Base-by-base conservation (phyloP, 768 basidiomycete genomes). In the Pleurotus platypus region DNA sequence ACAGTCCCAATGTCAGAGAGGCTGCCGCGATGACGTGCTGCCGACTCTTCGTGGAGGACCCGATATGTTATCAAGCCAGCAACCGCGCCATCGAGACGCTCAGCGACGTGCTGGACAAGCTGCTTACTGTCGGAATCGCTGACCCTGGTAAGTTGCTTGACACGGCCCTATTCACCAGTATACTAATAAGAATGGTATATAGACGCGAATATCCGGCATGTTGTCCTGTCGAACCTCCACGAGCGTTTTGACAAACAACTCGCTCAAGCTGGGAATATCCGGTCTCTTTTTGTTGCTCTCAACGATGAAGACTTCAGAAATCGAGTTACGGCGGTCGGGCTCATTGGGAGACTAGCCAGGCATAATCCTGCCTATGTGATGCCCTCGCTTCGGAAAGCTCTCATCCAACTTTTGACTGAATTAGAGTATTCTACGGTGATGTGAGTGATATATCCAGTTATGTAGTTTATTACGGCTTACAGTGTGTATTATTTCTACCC, bases 311-410 rank as follows among this genome's bases (percentile, higher is more conserved):
- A 90, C 4, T 98, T 95, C 70, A 88, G 89, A 48, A 97, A 97
- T 67, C 86, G 97, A 18, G 85, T 93, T 24, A 85, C 88, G 15
- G 95, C 95, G 2, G 92, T 98, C 55, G 74, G 75, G 16, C 80
- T 98, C 60, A 98, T 99, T 58, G 97, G 97, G 1, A 86, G 97
- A 30, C 82, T 99, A 22, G 92, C 95, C 3, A 84, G 86, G 62
- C 92, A 96, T 71, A 99, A 99, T 66, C 97, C 97, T 0, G 97
- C 97, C 15, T 97, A 98, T 75, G 94, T 99, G n/a, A 98, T 99
- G 90, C 96, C 97, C 8, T 94, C 93, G 3, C 77, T 99, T 20
- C 83, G 97, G 46, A 98, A 98, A 71, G 88, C 94, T 1, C 77
- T 99, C 57, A 97, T 98, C 57, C 96, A 98, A 67, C 82, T 99